These are phyloP conservation scores for Allium fistulosum DNA, from an alignment of 106 monocot species.

Conservation along the genomic window DNA sequence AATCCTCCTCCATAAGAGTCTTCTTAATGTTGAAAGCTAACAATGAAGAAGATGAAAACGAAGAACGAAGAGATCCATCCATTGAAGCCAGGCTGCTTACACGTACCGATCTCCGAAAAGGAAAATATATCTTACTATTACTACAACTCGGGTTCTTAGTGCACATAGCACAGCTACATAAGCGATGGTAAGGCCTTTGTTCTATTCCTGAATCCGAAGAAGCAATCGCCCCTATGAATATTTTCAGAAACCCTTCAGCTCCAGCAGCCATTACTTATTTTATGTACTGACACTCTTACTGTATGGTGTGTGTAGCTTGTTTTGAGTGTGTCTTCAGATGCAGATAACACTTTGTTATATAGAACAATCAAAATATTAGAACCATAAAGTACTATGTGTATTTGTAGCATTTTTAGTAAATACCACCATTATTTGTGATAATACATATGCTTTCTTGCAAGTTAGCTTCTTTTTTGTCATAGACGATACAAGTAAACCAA, in stretches of 20 bases:
- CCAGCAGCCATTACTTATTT: background rate
- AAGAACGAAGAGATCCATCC: background rate
- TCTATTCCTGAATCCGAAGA: constrained; percentile 3
- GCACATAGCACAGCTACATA: constrained; percentile 11
- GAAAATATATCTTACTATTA: constrained; percentile 1
- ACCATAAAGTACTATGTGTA: too few relatives aligned
- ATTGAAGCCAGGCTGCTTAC: background rate
- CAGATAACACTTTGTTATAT: background rate
- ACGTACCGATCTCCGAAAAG: background rate
- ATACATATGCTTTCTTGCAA: constrained; percentile 1
- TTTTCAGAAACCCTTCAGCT: constrained; percentile 3
- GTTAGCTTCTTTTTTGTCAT: background rate
- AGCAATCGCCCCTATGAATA: constrained; percentile 8
- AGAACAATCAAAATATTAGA: too few relatives aligned
- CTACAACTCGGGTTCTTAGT: background rate
- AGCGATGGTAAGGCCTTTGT: constrained; percentile 14
- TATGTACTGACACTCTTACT: background rate
- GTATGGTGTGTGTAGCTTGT: background rate
- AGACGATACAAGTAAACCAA: background rate
- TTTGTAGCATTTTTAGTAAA: too few relatives aligned
- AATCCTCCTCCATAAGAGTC: too few relatives aligned
- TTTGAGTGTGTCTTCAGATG: background rate
- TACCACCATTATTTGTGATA: background rate
- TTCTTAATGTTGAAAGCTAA: background rate
- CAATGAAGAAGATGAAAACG: background rate